Evolutionary conservation across 2,329 filamentous ascomycete genomes (phyloP).

Genomic region (Cordyceps farinosa): DNA sequence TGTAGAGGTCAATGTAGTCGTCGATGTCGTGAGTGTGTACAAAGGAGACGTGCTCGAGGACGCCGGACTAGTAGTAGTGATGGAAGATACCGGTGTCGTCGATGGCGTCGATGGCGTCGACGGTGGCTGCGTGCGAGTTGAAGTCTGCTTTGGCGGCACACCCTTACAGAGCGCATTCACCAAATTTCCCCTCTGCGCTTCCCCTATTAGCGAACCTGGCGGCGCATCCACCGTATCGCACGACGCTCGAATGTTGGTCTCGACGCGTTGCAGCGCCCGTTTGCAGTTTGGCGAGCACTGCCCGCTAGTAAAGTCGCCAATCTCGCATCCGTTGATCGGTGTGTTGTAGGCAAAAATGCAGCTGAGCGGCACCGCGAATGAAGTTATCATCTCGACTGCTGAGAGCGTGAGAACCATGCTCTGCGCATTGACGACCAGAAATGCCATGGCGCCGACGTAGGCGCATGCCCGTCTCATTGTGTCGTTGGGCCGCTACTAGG

Average conservation of each 20-base stretch:
- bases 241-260: slow-evolving; percentile 28
- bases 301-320: slow-evolving; percentile 34
- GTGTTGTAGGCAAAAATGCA: slow-evolving; percentile 43
- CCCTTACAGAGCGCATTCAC: slow-evolving; percentile 33
- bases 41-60: not conserved
- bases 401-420: slow-evolving; percentile 30
- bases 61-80: not conserved
- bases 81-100: not conserved
- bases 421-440: not conserved
- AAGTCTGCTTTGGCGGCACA: not conserved
- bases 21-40: not conserved
- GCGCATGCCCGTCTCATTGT: slow-evolving; percentile 3
- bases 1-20: not conserved
- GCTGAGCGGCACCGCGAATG: slow-evolving; percentile 32
- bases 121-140: not conserved
- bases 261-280: slow-evolving; percentile 26
- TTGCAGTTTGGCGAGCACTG: slow-evolving; percentile 39
- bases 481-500: not conserved
- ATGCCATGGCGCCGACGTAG: not conserved
- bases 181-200: slow-evolving; percentile 36
- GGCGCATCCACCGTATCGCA: slow-evolving; percentile 27
- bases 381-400: slow-evolving; percentile 40
- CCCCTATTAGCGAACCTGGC: slow-evolving; percentile 34
- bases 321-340: slow-evolving; percentile 36
- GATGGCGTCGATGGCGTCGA: not conserved